Percentiles rank a stretch among this genome's conserved stretches.
These are phyloP conservation scores for Excoecaria cochinchinensis DNA, from an alignment of 345 rosid genomes.

Conservation along the genomic window DNA sequence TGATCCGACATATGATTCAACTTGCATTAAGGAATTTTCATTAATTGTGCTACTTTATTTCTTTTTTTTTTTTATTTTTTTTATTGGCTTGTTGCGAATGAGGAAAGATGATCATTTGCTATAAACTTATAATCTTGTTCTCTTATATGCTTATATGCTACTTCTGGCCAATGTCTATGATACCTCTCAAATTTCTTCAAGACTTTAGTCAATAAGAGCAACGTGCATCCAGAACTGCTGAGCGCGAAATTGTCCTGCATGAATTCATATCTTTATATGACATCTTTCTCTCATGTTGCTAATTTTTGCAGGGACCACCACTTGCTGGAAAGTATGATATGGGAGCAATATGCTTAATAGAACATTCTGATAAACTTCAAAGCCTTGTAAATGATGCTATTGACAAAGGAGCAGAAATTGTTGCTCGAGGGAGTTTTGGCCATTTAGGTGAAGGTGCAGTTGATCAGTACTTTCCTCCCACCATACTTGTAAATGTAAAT, in stretches of 20 bases:
- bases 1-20: not conserved
- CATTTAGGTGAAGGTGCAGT: conserved; percentile 86
- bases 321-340: conserved; percentile 85
- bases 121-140: not conserved
- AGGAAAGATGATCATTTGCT: not conserved
- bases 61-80: not conserved
- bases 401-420: conserved; percentile 87
- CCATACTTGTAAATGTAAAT: conserved; percentile 74
- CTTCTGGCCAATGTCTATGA: not conserved
- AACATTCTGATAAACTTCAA: conserved; percentile 89
- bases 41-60: not conserved
- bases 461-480: conserved; percentile 94
- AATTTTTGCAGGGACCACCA: conserved; percentile 79
- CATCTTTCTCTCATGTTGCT: not conserved
- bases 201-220: not conserved
- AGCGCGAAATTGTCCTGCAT: not conserved
- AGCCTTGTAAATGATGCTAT: conserved; percentile 79
- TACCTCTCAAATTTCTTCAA: not conserved
- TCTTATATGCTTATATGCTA: not conserved
- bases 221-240: not conserved
- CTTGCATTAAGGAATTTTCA: not conserved
- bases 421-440: conserved; percentile 94
- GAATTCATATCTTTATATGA: not conserved
- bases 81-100: not conserved
- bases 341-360: conserved; percentile 98